Conservation (phyloP, 2,329 filamentous ascomycete species). For the Colletotrichum sp. region DNA sequence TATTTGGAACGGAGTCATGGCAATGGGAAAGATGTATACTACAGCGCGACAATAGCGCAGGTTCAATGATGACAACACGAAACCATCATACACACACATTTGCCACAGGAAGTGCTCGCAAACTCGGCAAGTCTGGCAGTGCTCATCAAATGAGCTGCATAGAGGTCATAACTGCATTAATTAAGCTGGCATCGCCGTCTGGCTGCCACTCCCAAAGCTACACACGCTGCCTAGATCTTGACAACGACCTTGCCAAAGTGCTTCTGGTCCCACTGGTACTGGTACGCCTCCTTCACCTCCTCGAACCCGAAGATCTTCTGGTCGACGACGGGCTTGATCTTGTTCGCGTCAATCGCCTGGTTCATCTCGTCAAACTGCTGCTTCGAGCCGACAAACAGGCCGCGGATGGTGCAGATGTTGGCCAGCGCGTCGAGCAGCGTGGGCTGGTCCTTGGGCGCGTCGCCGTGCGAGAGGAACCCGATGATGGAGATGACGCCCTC, state of each 20-base stretch:
- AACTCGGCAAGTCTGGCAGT: rapidly evolving
- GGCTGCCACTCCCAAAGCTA: neutral
- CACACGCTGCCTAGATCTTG: neutral
- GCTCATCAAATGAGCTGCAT: neutral
- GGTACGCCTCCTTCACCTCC: conserved; percentile 20
- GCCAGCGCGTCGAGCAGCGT: conserved; percentile 16
- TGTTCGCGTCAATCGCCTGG: conserved; percentile 16
- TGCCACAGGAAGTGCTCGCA: neutral
- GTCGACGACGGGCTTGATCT: conserved; percentile 15
- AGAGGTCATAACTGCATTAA: neutral
- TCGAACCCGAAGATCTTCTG: conserved; percentile 14
- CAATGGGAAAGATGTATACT: neutral
- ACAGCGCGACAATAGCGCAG: neutral
- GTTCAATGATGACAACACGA: neutral
- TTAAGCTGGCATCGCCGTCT: neutral
- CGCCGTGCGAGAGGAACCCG: conserved; percentile 25
- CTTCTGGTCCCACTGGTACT: conserved; percentile 15
- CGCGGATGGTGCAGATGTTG: conserved; percentile 18
- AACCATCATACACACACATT: rapidly evolving
- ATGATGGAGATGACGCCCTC: conserved; percentile 50
- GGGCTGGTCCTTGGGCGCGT: neutral
- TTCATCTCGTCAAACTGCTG: conserved; percentile 21
- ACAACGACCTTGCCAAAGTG: conserved; percentile 19
- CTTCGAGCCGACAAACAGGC: conserved; percentile 12
- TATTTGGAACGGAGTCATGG: neutral